phyloP scores from a whole-genome alignment of 495 filamentous ascomycete species.

The Glonium stellatum region DNA sequence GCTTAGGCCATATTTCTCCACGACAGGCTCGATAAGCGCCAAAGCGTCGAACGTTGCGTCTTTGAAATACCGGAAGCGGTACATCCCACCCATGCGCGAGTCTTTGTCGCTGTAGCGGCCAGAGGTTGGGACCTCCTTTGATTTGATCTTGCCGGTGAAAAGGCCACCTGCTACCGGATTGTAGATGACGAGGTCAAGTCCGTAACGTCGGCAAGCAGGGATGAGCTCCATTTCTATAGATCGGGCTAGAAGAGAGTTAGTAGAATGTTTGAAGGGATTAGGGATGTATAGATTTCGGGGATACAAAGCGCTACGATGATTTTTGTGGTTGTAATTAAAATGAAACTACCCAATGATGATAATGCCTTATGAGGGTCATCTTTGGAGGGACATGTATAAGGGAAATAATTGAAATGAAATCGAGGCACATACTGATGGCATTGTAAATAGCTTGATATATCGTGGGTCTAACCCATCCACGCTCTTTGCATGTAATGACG shows the following conservation, averaged over 20 bases:
- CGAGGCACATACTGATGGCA: slow-evolving; percentile 23
- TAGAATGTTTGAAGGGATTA: too few relatives aligned
- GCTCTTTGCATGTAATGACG: slow-evolving; percentile 66
- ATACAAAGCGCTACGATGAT: slow-evolving; percentile 31
- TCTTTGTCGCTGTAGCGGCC: slow-evolving; percentile 60
- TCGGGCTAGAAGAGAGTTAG: slow-evolving; percentile 39
- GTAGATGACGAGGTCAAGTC: slow-evolving; percentile 80
- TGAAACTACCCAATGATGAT: neutral
- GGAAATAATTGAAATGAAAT: neutral
- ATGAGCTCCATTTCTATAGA: slow-evolving; percentile 74
- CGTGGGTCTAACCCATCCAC: slow-evolving; percentile 63
- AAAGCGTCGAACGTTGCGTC: slow-evolving; percentile 70
- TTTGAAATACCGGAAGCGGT: slow-evolving; percentile 73
- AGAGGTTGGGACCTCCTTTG: slow-evolving; percentile 51
- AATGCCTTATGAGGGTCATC: neutral
- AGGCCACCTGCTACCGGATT: slow-evolving; percentile 80
- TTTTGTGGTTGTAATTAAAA: neutral
- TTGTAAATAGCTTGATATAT: slow-evolving; percentile 65
- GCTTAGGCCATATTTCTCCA: slow-evolving; percentile 64
- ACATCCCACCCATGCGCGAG: slow-evolving; percentile 46
- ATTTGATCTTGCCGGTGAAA: slow-evolving; percentile 43
- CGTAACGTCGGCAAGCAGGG: slow-evolving; percentile 69
- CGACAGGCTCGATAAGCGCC: slow-evolving; percentile 60
- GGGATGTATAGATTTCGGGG: too few relatives aligned
- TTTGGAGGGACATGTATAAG: too few relatives aligned